Evolutionary conservation across 2,329 filamentous ascomycete species (phyloP).

Genomic region (Diplodia corticola): DNA sequence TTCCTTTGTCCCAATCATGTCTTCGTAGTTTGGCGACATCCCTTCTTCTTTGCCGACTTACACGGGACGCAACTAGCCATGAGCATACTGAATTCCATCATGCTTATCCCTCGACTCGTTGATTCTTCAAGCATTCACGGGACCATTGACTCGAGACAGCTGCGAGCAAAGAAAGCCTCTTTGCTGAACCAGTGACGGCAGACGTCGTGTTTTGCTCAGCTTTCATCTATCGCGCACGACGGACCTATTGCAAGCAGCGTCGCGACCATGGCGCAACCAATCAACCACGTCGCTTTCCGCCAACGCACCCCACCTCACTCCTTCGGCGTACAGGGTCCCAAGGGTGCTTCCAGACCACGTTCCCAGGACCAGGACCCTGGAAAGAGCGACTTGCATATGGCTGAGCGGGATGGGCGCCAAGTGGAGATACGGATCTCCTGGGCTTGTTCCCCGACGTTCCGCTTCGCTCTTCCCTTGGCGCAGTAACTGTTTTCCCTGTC

Average conservation of each 20-base stretch:
- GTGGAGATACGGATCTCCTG: background rate
- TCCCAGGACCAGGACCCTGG: background rate
- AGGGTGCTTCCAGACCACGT: background rate
- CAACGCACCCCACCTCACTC: background rate
- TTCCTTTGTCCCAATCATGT: background rate
- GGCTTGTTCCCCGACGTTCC: background rate
- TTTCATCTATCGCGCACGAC: background rate
- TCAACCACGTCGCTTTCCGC: background rate
- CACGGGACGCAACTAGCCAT: background rate
- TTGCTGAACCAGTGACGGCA: background rate
- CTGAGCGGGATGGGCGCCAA: background rate
- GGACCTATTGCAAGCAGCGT: background rate
- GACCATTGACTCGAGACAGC: background rate
- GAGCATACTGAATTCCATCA: background rate
- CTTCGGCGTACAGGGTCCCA: background rate
- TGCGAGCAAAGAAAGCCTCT: background rate
- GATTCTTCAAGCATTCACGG: background rate
- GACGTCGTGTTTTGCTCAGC: background rate
- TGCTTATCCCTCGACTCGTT: background rate
- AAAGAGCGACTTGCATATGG: background rate
- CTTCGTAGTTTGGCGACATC: background rate
- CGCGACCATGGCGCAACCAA: background rate
- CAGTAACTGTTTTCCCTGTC: background rate
- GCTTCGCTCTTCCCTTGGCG: background rate
- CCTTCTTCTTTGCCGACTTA: background rate